Evolutionary conservation across 331 rosid species (phyloP), one percentile per base, ranked within the genome.

Genomic region (Saraca asoca): DNA sequence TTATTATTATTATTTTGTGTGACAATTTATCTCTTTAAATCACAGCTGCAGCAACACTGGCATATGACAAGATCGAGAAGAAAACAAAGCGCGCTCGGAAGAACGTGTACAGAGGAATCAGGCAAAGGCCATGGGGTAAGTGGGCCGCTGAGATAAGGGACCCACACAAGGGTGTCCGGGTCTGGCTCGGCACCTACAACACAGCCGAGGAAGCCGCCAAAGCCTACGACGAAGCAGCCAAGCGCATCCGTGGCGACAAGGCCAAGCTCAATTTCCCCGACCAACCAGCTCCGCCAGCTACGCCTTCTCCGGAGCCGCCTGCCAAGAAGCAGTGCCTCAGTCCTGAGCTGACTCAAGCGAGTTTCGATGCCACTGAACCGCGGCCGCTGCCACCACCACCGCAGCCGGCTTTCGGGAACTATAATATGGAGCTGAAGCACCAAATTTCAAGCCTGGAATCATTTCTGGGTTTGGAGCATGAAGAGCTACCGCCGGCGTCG

Each of bases 141-240:
- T 91, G 97, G 97, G 97, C 97, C 64, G 95, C 98, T 0, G 98
- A 93, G 72, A 93, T 93, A 62, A 89, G 98, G 65, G 98, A 93
- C 85, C 98, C 98, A 13, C 81, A 72, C 6, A 85, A 90, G 41
- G 98, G 98, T 8, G 85, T 83, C 62, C 88, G 98, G 0, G 96
- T 90, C 44, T 93, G 96, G 98, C 96, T 93, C n/a, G 98, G 98
- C 4, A 93, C 98, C 12, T 93, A 71, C 81, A 60, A 80, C 88
- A 87, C 96, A 0, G 86, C 95, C 7, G 90, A 87, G 50, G 91
- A 93, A 35, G 98, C 98, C 0, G 98, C 98, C 43, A 54, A 51
- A 31, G 98, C 98, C 41, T 93, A 93, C 45, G 98, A 93, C 46
- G 33, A 51, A 12, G 97, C 98, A 5, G 98, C 98, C 62, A 80